Evolutionary conservation across 108 stramenopile genomes (phyloP).

Genomic region (Discostella stelligeroides): DNA sequence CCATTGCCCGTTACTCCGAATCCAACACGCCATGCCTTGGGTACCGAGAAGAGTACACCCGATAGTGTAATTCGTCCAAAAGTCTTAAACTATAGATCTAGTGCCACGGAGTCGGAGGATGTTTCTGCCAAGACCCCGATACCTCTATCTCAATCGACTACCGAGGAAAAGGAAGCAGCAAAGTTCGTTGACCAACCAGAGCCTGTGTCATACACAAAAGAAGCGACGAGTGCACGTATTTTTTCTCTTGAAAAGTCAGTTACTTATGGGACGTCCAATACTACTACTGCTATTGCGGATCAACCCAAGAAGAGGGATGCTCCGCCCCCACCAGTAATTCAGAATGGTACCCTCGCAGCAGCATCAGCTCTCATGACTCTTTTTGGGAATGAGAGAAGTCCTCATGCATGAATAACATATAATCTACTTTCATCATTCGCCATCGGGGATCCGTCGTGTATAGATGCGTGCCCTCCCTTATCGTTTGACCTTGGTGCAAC

Average conservation of each 20-base stretch:
- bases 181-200: too few species aligned
- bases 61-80: conserved; percentile 47
- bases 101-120: background rate
- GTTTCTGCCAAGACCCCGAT: too few species aligned
- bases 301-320: background rate
- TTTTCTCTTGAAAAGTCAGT: too few species aligned
- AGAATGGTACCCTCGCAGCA: conserved; percentile 22
- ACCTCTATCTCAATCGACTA: background rate
- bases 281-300: too few species aligned
- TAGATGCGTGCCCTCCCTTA: too few species aligned
- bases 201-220: too few species aligned
- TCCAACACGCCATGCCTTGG: conserved; percentile 33
- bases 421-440: too few species aligned
- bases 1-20: conserved; percentile 35
- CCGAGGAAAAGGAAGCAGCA: background rate
- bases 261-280: too few species aligned
- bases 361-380: conserved; percentile 36
- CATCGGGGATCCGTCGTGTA: too few species aligned
- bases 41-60: conserved; percentile 21
- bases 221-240: too few species aligned
- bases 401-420: too few species aligned
- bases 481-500: too few species aligned
- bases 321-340: background rate
- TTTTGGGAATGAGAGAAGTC: conserved; percentile 22
- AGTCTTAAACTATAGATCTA: conserved; percentile 18